Base-by-base conservation (phyloP, 2,329 filamentous ascomycete species). In the Pyricularia sp. region DNA sequence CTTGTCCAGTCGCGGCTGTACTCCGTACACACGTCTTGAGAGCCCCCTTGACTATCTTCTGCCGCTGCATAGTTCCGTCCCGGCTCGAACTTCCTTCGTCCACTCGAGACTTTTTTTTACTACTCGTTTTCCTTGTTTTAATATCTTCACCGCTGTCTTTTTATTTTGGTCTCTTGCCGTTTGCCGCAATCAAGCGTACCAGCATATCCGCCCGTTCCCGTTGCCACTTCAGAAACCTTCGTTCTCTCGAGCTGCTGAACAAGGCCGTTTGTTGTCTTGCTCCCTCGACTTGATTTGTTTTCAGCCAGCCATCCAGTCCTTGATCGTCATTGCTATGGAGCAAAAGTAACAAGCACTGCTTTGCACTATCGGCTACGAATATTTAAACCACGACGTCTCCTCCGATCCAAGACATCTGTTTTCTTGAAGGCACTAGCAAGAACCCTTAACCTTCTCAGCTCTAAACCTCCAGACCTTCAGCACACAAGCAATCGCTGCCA, bases 121-220 rank as follows among this genome's bases (percentile, higher is more conserved):
- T 26, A 64, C 59, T 64, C 59, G 23, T 25, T 28, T 28, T 64
- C 9, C 3, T 30, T 25, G 23, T 42, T 42, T 65, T 65, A 30
- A 23, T 25, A 23, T 36, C 30, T 65, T 33, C 17, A 25, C 64
- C 23, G 26, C 64, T 17, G 33, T 17, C 23, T 23, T 25, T 36
- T n/a, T n/a, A n/a, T 33, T 36, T 36, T 36, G 2, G 20, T 11
- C 9, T 14, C 64, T 65, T 12, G 20, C 64, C 64, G 64, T 33
- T 42, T 65, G 64, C 30, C 64, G 64, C 30, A 42, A 65, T 65
- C 30, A 36, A 65, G 64, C 64, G 64, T 33, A 20, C 63, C 12
- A 65, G 26, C 20, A 50, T 50, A 50, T 50, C 42, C 42, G 58
- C 20, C 58, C n/a, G 26, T 26, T 63, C 59, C 59, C 59, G 59